Evolutionary conservation across 2,329 filamentous ascomycete genomes (phyloP), one percentile per base, ranked within the genome.

Genomic region (Phaeosphaeriaceae sp.): DNA sequence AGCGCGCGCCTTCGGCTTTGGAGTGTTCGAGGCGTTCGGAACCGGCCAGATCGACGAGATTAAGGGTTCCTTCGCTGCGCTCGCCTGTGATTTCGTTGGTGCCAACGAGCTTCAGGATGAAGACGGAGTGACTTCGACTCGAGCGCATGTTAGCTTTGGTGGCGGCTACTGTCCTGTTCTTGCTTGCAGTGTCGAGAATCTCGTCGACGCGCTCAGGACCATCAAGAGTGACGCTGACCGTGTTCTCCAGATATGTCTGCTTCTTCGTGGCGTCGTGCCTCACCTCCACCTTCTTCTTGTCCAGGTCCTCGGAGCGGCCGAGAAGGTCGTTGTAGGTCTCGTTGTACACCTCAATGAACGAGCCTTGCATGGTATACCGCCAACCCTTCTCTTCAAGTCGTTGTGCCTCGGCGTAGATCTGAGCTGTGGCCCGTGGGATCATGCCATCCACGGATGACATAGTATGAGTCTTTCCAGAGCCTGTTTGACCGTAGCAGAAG

Each of bases 61-160:
- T 99, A 58, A 99, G 86, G 0, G 94, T 97, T 42, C 95, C 94
- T 78, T 97, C 94, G 70, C 92, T 96, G 17, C 88, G 89, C 79
- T 97, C 93, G 11, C 89, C 90, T 0, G 92, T 96, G 43, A 90
- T 87, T 22, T 81, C 81, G 69, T 96, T 97, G 50, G 83, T 80
- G 6, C 88, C 88, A 3, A 82, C 83, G 1, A 91, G 80, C 59
- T 86, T 89, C 55, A 99, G 85, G 57, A 98, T 97, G 75, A 99
- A 98, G 51, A 99, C 93, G 0, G 92, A 97, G 80, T 99, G 95
- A 30, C 93, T 97, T 51, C 96, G 91, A 11, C 93, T 97, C 0
- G 93, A 97, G 49, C 94, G 88, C 81, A 97, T 93, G 80, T 99
- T 99, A 62, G 95, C 93, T 75, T 96, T 97, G n/a, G 95, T 99